Base-by-base conservation (phyloP, 331 rosid species). In the Quercus lobata region DNA sequence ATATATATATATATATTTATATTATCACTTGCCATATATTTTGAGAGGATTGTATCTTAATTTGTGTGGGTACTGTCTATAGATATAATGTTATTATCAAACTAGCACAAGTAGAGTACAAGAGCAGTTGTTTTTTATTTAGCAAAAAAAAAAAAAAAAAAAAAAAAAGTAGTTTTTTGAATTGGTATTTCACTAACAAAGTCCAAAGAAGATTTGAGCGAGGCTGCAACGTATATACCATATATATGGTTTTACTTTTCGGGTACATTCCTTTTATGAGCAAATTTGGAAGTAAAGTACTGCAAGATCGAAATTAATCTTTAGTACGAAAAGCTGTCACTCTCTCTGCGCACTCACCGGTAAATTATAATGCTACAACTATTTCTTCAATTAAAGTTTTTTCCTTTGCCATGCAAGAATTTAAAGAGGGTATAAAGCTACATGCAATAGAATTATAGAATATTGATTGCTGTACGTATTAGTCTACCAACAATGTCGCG, bases 401-500 rank as follows among this genome's bases (percentile, higher is more conserved):
- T 34, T 37, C 69, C 63, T 9, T 27, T 52, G 49, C 54, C 85
- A 63, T 83, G 84, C 84, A 79, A 32, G 70, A 18, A 41, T 72
- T 35, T 16, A 44, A 62, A 55, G 71, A 35, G 34, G 53, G 25
- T 7, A 37, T 37, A 54, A 15, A 58, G 70, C 34, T 16, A 65
- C 32, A 35, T 56, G 57, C 16, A 46, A 11, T 27, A 82, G 7
- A 52, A 46, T 46, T 46, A 12, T 14, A 49, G 17, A 49, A 56
- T 56, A 72, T 75, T 79, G 75, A 76, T 25, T 17, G 29, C 52
- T 25, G 83, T 72, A 71, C 21, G 78, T 81, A 65, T 24, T 71
- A 63, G 84, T 44, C 69, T 58, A 32, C 70, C 25, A 61, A 37
- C 75, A 60, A 58, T 41, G 76, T 74, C 72, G 86, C 84, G 83